Percentiles rank a stretch among this genome's conserved stretches.
Conservation (phyloP, 2,329 filamentous ascomycete genomes). For the Trichoderma simmonsii region DNA sequence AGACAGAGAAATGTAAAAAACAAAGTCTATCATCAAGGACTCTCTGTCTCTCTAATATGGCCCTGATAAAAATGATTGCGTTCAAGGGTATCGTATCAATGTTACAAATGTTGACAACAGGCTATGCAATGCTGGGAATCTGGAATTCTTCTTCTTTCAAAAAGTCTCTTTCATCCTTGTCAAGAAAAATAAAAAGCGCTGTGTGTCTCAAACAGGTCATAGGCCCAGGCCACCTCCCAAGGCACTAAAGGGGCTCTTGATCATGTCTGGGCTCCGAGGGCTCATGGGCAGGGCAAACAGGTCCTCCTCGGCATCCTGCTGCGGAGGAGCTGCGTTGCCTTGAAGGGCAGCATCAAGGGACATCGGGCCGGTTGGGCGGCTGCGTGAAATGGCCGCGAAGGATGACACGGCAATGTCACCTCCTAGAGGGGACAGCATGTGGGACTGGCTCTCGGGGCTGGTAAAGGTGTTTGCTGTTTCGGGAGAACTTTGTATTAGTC, state of each 20-base stretch:
- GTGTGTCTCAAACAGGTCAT: background rate
- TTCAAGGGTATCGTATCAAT: slow-evolving; percentile 21
- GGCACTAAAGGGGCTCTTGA: slow-evolving; percentile 73
- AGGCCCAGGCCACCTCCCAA: slow-evolving; percentile 28
- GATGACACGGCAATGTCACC: slow-evolving; percentile 37
- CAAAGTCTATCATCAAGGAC: background rate
- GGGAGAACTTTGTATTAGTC: slow-evolving; percentile 1
- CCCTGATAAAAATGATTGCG: slow-evolving; percentile 3
- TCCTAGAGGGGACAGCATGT: slow-evolving; percentile 32
- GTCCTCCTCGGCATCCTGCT: slow-evolving; percentile 59
- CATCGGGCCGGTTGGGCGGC: slow-evolving; percentile 25
- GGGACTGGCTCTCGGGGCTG: slow-evolving; percentile 32
- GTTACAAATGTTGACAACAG: slow-evolving; percentile 17
- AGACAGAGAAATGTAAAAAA: background rate
- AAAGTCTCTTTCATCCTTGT: background rate
- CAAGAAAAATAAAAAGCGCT: background rate
- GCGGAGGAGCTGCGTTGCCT: slow-evolving; percentile 23
- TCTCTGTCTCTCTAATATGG: background rate
- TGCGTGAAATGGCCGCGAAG: slow-evolving; percentile 32
- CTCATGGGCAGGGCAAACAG: slow-evolving; percentile 86
- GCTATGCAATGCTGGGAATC: slow-evolving; percentile 11
- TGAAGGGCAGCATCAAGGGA: slow-evolving; percentile 36
- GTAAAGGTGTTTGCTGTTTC: slow-evolving; percentile 36
- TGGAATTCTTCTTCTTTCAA: background rate
- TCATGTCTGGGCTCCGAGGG: slow-evolving; percentile 81